Percentiles rank a stretch among this genome's conserved stretches.
These are phyloP conservation scores for Penicillium atrosanguineum DNA, from an alignment of 495 filamentous ascomycete genomes.

Conservation along the genomic window DNA sequence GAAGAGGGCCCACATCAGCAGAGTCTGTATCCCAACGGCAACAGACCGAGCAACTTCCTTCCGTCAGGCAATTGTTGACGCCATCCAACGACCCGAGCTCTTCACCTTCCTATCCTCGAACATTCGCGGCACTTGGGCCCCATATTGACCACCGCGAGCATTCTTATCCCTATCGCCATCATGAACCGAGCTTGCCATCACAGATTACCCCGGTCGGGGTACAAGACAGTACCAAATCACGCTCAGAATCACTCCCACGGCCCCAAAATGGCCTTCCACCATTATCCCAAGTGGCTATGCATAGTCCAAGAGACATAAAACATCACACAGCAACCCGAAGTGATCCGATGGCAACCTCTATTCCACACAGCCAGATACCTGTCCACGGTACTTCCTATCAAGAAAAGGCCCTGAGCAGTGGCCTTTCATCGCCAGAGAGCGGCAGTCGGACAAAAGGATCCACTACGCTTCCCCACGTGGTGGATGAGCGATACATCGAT, in stretches of 20 bases:
- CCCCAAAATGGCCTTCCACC: constrained; percentile 29
- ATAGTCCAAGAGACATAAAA: constrained; percentile 18
- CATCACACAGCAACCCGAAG: constrained; percentile 21
- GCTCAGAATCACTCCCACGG: constrained; percentile 23
- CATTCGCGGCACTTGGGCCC: constrained; percentile 24
- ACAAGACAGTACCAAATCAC: constrained; percentile 21
- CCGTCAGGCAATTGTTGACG: constrained; percentile 48
- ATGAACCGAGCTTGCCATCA: constrained; percentile 18
- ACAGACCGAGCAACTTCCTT: constrained; percentile 40
- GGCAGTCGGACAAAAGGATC: constrained; percentile 14
- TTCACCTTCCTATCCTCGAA: constrained; percentile 28
- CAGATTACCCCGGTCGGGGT: constrained; percentile 11
- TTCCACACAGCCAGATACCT: constrained; percentile 13
- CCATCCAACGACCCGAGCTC: constrained; percentile 33
- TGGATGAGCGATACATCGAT: constrained; percentile 55
- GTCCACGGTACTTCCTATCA: constrained; percentile 14
- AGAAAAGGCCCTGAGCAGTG: constrained; percentile 16
- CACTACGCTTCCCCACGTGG: constrained; percentile 40
- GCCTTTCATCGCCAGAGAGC: constrained; percentile 23
- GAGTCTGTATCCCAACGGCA: constrained; percentile 16
- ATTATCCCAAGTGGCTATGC: constrained; percentile 34
- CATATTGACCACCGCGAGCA: constrained; percentile 17
- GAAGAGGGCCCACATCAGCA: constrained; percentile 11
- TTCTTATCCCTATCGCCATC: constrained; percentile 21
- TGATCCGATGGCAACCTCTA: constrained; percentile 16